Base-by-base conservation (phyloP, 2,329 filamentous ascomycete species). In the Paraconiothyrium brasiliense region DNA sequence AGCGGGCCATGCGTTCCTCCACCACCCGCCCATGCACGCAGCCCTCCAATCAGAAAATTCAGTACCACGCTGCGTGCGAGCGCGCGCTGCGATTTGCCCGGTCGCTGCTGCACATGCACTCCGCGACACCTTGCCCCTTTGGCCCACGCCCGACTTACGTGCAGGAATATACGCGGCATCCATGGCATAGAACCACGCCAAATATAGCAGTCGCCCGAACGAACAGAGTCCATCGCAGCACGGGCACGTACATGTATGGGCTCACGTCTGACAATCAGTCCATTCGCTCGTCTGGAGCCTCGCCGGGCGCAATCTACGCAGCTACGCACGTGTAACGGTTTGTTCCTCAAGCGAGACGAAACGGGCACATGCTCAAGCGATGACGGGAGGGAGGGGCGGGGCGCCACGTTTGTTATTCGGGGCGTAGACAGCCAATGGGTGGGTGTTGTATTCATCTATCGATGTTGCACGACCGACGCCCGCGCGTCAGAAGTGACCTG, bases 41-140 rank as follows among this genome's bases (percentile, higher is more conserved):
- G 20, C 35, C n/a, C 22, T 14, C 57, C 63, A 57, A 60, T 65
- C 54, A 60, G 50, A 61, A 60, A 62, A 60, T 56, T 62, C 20
- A 35, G 50, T 51, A 43, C 56, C 16, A 34, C 59, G 34, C 50
- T 30, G 27, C 27, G 27, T 20, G 27, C 4, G 6, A 30, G 27
- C 27, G 4, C 27, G 27, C 27, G 27, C 1, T 30, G 4, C 6
- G 27, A 6, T 30, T 30, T 1, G 27, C 27, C 6, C 4, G 4
- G 27, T 30, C 27, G 27, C 27, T 4, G 27, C 27, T 30, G 27
- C 27, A 6, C 6, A 30, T 30, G 27, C 27, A 30, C 27, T 30
- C 16, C 5, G 16, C n/a, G 39, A 7, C 16, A 6, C 16, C n/a
- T 14, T 41, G 14, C 37, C 37, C 11, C 11, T 41, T 41, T 14